Evolutionary conservation across 2,329 filamentous ascomycete species (phyloP), one percentile per base, ranked within the genome.

Genomic region (Ceratocystis huliohia): DNA sequence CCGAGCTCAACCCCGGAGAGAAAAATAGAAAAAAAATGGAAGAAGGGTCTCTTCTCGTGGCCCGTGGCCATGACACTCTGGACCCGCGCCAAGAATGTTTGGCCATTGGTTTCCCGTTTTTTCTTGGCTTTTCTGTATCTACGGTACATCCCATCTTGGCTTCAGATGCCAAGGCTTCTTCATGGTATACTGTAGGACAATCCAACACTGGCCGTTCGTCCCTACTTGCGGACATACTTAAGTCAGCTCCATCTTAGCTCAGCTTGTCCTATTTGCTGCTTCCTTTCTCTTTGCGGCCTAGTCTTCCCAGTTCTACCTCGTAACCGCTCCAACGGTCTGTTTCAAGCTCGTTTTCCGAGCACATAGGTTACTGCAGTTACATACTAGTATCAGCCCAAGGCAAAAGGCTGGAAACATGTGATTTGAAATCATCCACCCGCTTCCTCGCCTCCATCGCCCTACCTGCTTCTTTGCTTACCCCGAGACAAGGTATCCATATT

Each of bases 131-230:
- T 15, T 10, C 20, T 10, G 13, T 3, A 57, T 57, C 22, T 57
- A 30, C 25, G 22, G 15, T 30, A 57, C 53, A 22, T 22, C 6
- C 22, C 22, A 57, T 50, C 46, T 50, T 50, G 46, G 46, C 46
- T 50, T 50, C 22, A 57, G 53, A 57, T 57, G 53, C 53, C 53
- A 57, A 57, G 53, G 46, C 46, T 22, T n/a, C 17, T n/a, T 8
- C 20, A 57, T 33, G 33, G 3, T 4, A 20, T 33, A 1, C 53
- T 15, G 53, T 57, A 57, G 20, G n/a, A 57, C 53, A 37, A 30
- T 57, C 20, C 53, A 33, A 30, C 8, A 8, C 10, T 57, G 3
- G 22, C 1, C 25, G 53, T 57, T 57, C 30, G 30, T 30, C 28
- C 22, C 13, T 30, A 5, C 53, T 57, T 57, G 22, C 5, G 10